These are phyloP conservation scores for Naganishia sp. DNA, from an alignment of 1,284 basidiomycete genomes.

Conservation along the genomic window DNA sequence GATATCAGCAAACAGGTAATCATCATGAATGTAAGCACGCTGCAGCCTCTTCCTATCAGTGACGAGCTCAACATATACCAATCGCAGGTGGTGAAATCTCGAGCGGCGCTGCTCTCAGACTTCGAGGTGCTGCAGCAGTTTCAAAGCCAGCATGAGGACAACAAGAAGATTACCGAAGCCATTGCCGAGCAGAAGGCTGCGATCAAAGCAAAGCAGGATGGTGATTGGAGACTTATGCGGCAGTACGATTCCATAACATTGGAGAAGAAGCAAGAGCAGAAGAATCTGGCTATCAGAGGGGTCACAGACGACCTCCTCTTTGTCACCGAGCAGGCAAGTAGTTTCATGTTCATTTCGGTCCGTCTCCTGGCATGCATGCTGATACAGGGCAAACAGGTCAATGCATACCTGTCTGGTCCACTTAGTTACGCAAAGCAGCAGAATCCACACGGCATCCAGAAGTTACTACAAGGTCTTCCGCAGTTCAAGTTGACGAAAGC, in stretches of 20 bases:
- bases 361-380: too few species aligned
- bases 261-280: conserved; percentile 56
- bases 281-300: conserved; percentile 46
- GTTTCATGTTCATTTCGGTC: not conserved
- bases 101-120: conserved; percentile 79
- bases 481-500: conserved; percentile 78
- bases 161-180: conserved; percentile 66
- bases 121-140: conserved; percentile 81
- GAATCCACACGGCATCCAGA: conserved; percentile 64
- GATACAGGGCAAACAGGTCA: conserved; percentile 60
- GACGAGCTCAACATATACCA: not conserved
- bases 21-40: conserved; percentile 14
- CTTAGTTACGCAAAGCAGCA: conserved; percentile 64
- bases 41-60: not conserved
- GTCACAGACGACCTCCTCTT: conserved; percentile 79
- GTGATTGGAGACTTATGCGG: conserved; percentile 56
- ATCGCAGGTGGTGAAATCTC: conserved; percentile 69
- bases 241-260: conserved; percentile 43
- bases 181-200: conserved; percentile 57
- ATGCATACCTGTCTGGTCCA: conserved; percentile 63
- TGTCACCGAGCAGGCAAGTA: conserved; percentile 78
- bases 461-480: conserved; percentile 67
- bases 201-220: conserved; percentile 69
- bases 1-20: not conserved
- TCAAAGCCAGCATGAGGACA: conserved; percentile 65